Evolutionary conservation across 1,284 basidiomycete genomes (phyloP).

Genomic region (Tremellales sp.): DNA sequence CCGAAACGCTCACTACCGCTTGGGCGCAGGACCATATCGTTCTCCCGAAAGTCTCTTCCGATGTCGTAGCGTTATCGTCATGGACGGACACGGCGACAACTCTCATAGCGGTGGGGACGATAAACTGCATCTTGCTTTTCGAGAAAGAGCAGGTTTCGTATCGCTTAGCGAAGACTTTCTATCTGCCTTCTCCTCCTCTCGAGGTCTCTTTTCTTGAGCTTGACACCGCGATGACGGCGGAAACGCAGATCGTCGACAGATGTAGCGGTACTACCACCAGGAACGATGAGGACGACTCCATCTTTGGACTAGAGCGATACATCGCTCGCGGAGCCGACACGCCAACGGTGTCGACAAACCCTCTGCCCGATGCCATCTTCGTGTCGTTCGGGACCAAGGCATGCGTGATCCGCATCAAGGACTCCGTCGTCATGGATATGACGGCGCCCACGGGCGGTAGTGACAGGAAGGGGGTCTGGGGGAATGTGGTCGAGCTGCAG

Average conservation of each 20-base stretch:
- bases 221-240: no score
- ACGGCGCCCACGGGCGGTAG: slow-evolving; percentile 4
- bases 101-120: slow-evolving; percentile 5
- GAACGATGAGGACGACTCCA: no score
- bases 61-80: not conserved
- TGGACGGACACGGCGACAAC: not conserved
- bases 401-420: slow-evolving; percentile 16
- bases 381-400: slow-evolving; percentile 16
- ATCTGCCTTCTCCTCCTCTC: slow-evolving; percentile 12
- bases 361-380: slow-evolving; percentile 14
- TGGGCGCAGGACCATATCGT: slow-evolving; percentile 4
- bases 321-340: no score
- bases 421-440: slow-evolving; percentile 17
- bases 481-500: slow-evolving; percentile 3
- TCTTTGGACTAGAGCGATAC: no score
- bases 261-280: no score
- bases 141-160: no score
- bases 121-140: slow-evolving; percentile 3
- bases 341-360: no score
- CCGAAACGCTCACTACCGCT: slow-evolving; percentile 1
- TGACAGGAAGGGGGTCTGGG: not conserved
- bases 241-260: not conserved
- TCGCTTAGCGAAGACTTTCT: slow-evolving; percentile 13
- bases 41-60: not conserved
- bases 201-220: slow-evolving; percentile 12